Evolutionary conservation across 179 eudicot genomes (phyloP).

Genomic region (Beta corolliflora): DNA sequence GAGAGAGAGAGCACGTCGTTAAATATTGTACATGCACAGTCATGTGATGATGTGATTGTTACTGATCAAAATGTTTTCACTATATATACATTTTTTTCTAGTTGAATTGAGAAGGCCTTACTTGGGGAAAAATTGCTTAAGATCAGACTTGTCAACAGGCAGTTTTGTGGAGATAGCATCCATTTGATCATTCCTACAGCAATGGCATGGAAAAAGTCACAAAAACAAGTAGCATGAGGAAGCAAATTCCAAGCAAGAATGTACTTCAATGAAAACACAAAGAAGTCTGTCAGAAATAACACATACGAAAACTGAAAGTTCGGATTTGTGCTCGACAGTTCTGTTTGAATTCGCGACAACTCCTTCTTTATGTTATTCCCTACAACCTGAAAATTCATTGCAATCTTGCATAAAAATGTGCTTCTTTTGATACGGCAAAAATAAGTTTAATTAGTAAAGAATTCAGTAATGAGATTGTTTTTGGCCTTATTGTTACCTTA

Average conservation of each 20-base stretch:
- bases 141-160: constrained; percentile 75
- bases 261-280: not conserved
- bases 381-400: constrained; percentile 48
- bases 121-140: constrained; percentile 71
- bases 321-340: constrained; percentile 49
- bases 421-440: too few species aligned
- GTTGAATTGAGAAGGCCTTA: constrained; percentile 27
- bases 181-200: constrained; percentile 69
- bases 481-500: constrained; percentile 46
- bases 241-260: not conserved
- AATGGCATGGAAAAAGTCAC: not conserved
- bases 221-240: not conserved
- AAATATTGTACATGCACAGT: not conserved
- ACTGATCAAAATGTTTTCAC: too few species aligned
- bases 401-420: not conserved
- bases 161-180: constrained; percentile 76
- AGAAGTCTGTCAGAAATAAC: not conserved
- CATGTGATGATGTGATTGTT: too few species aligned
- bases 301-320: constrained; percentile 63
- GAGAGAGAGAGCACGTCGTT: not conserved
- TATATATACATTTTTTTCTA: too few species aligned
- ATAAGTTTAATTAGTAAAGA: too few species aligned
- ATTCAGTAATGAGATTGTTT: too few species aligned
- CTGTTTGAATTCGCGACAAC: constrained; percentile 59
- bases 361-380: constrained; percentile 77